Conservation (phyloP, 305 asterid genomes). For the Fraxinus paxiana region DNA sequence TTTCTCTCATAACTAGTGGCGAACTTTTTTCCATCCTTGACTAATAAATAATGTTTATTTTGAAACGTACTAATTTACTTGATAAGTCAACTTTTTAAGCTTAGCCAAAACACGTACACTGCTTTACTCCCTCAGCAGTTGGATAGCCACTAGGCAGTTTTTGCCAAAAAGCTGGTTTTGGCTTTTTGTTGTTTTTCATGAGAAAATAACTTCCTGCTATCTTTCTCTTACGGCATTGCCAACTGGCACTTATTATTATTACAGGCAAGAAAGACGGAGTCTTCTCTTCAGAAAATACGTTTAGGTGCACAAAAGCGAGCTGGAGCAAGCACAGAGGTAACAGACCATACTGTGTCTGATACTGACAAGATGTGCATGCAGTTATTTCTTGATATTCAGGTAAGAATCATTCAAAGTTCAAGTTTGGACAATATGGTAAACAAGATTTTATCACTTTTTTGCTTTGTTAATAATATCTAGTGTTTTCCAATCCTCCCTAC, state of each 20-base stretch:
- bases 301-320: constrained; percentile 87
- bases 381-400: constrained; percentile 93
- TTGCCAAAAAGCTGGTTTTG: constrained; percentile 8
- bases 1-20: background rate
- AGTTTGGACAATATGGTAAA: background rate
- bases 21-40: background rate
- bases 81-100: background rate
- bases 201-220: background rate
- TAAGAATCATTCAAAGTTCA: constrained; percentile 4
- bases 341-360: constrained; percentile 77
- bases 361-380: constrained; percentile 94
- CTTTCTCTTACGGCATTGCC: constrained; percentile 7
- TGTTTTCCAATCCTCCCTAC: background rate
- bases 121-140: constrained; percentile 7
- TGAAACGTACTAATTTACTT: background rate
- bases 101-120: background rate
- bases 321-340: constrained; percentile 90
- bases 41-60: background rate
- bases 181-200: background rate
- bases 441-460: background rate
- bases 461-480: background rate
- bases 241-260: constrained; percentile 8
- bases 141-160: background rate
- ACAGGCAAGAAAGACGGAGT: constrained; percentile 88
- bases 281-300: constrained; percentile 93